Percentiles rank a stretch among this genome's conserved stretches.
Evolutionary conservation across 1,139 yeast genomes (phyloP).

Genomic region (Yamadazyma atmosphaerica): DNA sequence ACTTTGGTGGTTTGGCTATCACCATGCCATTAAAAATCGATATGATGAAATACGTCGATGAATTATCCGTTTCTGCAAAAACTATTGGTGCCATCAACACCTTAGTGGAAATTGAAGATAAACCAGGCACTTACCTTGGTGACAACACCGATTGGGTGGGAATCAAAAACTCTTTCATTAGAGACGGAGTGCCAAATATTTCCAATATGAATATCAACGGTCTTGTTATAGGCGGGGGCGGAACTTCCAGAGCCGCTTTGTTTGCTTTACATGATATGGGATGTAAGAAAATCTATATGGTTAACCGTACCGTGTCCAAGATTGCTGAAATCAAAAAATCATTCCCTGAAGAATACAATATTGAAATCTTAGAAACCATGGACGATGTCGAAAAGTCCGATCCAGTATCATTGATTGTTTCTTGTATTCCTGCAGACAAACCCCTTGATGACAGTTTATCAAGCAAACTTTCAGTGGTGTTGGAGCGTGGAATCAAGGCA

Average conservation of each 20-base stretch:
- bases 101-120: conserved; percentile 52
- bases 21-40: conserved; percentile 89
- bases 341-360: conserved; percentile 63
- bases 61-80: conserved; percentile 70
- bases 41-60: conserved; percentile 64
- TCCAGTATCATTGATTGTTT: conserved; percentile 64
- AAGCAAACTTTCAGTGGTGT: conserved; percentile 46
- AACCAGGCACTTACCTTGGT: conserved; percentile 60
- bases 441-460: conserved; percentile 60
- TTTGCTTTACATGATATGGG: conserved; percentile 84
- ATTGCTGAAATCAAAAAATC: conserved; percentile 55
- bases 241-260: conserved; percentile 94
- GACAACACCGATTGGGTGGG: conserved; percentile 98
- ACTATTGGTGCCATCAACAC: conserved; percentile 94
- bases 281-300: conserved; percentile 70
- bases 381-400: conserved; percentile 44
- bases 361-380: conserved; percentile 55
- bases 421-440: conserved; percentile 87
- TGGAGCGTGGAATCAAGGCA: conserved; percentile 37
- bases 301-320: conserved; percentile 78
- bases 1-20: conserved; percentile 87
- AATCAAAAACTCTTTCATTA: conserved; percentile 63
- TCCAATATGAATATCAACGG: conserved; percentile 45
- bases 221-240: conserved; percentile 93
- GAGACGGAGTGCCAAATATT: conserved; percentile 58